Evolutionary conservation across 805 yeast genomes (phyloP).

Genomic region (Cephaloascus fragrans): DNA sequence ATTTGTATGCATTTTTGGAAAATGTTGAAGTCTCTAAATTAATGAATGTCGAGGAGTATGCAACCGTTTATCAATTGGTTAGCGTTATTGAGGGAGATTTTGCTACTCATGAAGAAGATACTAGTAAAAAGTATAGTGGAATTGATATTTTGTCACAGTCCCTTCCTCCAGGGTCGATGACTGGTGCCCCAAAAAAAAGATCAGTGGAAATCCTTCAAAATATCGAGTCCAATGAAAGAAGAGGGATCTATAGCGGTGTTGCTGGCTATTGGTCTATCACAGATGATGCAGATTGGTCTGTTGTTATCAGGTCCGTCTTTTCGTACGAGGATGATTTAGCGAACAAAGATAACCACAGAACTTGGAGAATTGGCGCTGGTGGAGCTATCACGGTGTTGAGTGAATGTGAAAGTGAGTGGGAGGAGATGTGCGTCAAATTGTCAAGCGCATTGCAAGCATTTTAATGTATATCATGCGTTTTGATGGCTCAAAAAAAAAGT

Average conservation of each 20-base stretch:
- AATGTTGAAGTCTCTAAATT: constrained; percentile 65
- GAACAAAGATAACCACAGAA: constrained; percentile 10
- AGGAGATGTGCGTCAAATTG: constrained; percentile 78
- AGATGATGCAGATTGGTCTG: constrained; percentile 93
- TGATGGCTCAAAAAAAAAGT: too few species aligned
- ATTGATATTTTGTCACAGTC: constrained; percentile 70
- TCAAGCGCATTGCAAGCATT: constrained; percentile 75
- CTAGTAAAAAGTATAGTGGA: constrained; percentile 39
- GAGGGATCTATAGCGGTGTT: constrained; percentile 90
- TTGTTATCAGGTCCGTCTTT: constrained; percentile 77
- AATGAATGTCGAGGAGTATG: constrained; percentile 89
- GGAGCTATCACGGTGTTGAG: constrained; percentile 94
- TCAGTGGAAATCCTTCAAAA: constrained; percentile 74
- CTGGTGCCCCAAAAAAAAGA: constrained; percentile 96
- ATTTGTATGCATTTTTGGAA: constrained; percentile 57
- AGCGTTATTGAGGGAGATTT: constrained; percentile 73
- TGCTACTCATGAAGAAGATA: constrained; percentile 10
- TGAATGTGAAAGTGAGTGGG: constrained; percentile 78
- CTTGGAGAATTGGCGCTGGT: constrained; percentile 94
- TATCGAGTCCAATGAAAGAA: constrained; percentile 47
- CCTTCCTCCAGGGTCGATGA: constrained; percentile 98
- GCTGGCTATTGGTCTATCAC: constrained; percentile 91
- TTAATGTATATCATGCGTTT: constrained; percentile 10
- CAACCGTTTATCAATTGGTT: constrained; percentile 85
- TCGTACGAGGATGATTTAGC: constrained; percentile 32